Evolutionary conservation across 768 basidiomycete genomes (phyloP).

Genomic region (Mycena filopes): DNA sequence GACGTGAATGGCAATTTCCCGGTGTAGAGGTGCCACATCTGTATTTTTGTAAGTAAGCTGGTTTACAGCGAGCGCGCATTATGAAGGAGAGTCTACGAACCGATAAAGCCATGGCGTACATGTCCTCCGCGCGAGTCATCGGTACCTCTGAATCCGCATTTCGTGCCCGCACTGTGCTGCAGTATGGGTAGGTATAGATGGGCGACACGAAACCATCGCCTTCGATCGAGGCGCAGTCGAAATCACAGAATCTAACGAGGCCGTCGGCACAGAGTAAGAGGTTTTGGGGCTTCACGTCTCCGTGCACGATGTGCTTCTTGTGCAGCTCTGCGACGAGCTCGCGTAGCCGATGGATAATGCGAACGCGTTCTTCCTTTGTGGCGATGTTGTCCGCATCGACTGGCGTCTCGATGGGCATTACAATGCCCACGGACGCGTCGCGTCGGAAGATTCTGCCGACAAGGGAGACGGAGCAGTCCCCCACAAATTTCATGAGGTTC

Average conservation of each 20-base stretch:
- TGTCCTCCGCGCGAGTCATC: constrained; percentile 13
- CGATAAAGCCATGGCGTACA: constrained; percentile 3
- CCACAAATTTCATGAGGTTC: neutral
- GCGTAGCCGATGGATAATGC: neutral
- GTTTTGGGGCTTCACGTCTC: constrained; percentile 15
- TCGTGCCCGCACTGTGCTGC: neutral
- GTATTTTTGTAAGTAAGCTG: too few species aligned
- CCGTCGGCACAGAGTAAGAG: constrained; percentile 10
- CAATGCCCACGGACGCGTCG: neutral
- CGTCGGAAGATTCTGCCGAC: neutral
- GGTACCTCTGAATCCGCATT: neutral
- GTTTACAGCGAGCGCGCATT: neutral
- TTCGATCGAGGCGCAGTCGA: constrained; percentile 7
- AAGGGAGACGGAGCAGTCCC: constrained; percentile 1
- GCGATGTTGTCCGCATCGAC: neutral
- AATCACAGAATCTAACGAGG: constrained; percentile 6
- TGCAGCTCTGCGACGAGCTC: constrained; percentile 6
- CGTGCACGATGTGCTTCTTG: constrained; percentile 3
- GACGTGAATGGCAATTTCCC: neutral
- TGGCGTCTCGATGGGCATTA: constrained; percentile 3
- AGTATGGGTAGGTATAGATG: neutral
- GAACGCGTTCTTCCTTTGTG: neutral
- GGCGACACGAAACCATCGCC: constrained; percentile 2
- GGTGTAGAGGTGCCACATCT: constrained; percentile 16
- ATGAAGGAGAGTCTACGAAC: neutral